A percentile compares a stretch with the other conserved stretches of the same genome.
These are phyloP conservation scores for Scytalidium sp. DNA, from an alignment of 2,329 filamentous ascomycete species.

Conservation along the genomic window DNA sequence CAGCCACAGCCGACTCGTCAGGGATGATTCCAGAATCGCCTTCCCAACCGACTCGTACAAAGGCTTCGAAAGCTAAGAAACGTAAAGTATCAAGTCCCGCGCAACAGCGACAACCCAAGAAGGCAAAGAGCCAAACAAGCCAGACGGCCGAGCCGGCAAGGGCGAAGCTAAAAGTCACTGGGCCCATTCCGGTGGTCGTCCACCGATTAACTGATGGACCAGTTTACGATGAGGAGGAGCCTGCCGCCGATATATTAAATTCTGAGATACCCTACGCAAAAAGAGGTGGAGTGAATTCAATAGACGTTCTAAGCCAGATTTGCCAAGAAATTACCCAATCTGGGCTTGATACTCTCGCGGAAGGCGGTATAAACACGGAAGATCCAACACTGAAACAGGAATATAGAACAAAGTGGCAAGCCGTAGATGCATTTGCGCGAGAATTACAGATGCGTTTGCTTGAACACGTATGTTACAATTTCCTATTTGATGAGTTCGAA, in stretches of 20 bases:
- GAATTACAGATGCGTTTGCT: conserved; percentile 54
- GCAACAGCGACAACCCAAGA: conserved; percentile 19
- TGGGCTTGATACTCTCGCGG: conserved; percentile 45
- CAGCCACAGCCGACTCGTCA: conserved; percentile 6
- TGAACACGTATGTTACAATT: conserved; percentile 50
- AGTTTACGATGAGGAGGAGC: conserved; percentile 37
- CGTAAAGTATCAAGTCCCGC: conserved; percentile 10
- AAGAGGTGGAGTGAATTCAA: conserved; percentile 53
- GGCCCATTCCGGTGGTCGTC: conserved; percentile 56
- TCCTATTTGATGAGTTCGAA: not conserved
- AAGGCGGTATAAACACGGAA: conserved; percentile 38
- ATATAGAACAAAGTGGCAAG: conserved; percentile 50
- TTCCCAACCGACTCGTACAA: not conserved
- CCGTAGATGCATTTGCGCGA: conserved; percentile 56
- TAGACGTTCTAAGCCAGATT: conserved; percentile 60
- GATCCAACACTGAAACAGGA: conserved; percentile 49
- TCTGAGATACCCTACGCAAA: conserved; percentile 52
- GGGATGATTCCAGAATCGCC: not conserved
- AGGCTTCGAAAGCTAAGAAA: conserved; percentile 5
- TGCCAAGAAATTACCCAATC: conserved; percentile 58
- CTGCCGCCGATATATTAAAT: conserved; percentile 43
- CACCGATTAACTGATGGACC: conserved; percentile 55
- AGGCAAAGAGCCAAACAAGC: not conserved
- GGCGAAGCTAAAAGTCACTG: conserved; percentile 25
- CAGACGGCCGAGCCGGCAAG: conserved; percentile 20